Percentiles rank a stretch among this genome's conserved stretches.
Evolutionary conservation across 805 yeast genomes (phyloP).

Genomic region (Ogataea wickerhamii): DNA sequence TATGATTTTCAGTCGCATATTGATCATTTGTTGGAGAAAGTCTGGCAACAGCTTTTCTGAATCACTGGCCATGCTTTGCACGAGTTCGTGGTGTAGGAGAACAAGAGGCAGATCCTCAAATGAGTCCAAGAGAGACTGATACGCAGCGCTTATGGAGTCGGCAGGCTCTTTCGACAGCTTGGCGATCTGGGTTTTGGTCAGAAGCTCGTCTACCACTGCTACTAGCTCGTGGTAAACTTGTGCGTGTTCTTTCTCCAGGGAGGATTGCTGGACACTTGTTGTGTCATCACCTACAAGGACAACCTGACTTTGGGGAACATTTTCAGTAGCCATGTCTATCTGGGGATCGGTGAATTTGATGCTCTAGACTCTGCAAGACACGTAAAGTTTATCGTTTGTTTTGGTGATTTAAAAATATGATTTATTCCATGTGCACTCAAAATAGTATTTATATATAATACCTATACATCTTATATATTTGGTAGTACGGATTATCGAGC

Average conservation of each 20-base stretch:
- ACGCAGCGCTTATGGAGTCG: conserved; percentile 4
- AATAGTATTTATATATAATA: too few species aligned
- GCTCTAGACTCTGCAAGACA: too few species aligned
- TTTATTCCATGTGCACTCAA: too few species aligned
- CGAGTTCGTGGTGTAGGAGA: conserved; percentile 9
- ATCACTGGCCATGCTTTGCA: background rate
- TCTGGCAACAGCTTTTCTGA: conserved; percentile 8
- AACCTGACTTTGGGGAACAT: too few species aligned
- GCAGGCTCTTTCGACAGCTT: conserved; percentile 5
- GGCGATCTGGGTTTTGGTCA: conserved; percentile 16
- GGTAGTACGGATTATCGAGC: too few species aligned
- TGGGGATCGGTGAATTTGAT: too few species aligned
- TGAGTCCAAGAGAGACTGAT: conserved; percentile 4
- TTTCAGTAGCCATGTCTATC: too few species aligned
- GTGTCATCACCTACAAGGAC: too few species aligned
- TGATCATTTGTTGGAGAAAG: conserved; percentile 18
- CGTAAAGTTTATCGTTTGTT: too few species aligned
- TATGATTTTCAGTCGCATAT: conserved; percentile 16
- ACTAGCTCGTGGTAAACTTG: conserved; percentile 32
- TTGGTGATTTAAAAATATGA: too few species aligned
- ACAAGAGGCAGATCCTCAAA: conserved; percentile 14
- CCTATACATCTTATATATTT: too few species aligned
- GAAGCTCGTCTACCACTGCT: conserved; percentile 31
- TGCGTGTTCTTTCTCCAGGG: conserved; percentile 30
- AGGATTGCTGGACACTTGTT: too few species aligned